Percentiles rank a stretch among this genome's conserved stretches.
phyloP scores from a whole-genome alignment of 441 rosid species.

The Mallotus japonicus region DNA sequence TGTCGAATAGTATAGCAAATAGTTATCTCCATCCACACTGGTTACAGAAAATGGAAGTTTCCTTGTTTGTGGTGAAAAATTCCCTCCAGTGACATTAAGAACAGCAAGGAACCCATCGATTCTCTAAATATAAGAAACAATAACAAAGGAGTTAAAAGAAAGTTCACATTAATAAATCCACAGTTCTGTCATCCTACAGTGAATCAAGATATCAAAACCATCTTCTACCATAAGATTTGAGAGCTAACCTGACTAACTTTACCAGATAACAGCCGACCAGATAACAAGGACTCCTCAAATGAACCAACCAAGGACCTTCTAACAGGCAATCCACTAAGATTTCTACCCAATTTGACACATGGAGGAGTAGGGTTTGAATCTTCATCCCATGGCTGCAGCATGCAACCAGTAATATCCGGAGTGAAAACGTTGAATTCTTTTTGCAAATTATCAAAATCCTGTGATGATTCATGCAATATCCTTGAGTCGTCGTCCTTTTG shows the following conservation, averaged over 20 bases:
- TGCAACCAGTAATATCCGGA: slow-evolving; percentile 26
- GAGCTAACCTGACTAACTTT: slow-evolving; percentile 49
- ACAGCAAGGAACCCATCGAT: slow-evolving; percentile 58
- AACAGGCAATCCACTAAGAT: slow-evolving; percentile 35
- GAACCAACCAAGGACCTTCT: slow-evolving; percentile 63
- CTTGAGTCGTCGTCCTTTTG: slow-evolving; percentile 27
- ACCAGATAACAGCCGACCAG: slow-evolving; percentile 51
- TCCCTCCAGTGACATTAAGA: slow-evolving; percentile 53
- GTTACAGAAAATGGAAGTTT: slow-evolving; percentile 57
- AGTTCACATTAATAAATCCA: not conserved
- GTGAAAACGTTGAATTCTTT: slow-evolving; percentile 28
- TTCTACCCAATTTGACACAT: slow-evolving; percentile 33
- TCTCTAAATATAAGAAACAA: slow-evolving; percentile 37
- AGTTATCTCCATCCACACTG: slow-evolving; percentile 56
- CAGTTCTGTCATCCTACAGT: not conserved
- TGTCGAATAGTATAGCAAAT: slow-evolving; percentile 51
- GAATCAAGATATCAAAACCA: slow-evolving; percentile 11
- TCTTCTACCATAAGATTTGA: slow-evolving; percentile 4
- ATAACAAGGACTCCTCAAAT: slow-evolving; percentile 64
- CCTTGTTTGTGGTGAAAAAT: slow-evolving; percentile 49
- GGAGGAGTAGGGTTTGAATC: slow-evolving; percentile 28
- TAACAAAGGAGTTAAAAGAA: slow-evolving; percentile 9
- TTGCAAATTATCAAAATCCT: slow-evolving; percentile 25
- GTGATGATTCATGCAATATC: slow-evolving; percentile 26
- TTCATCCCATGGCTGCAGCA: slow-evolving; percentile 26